Evolutionary conservation across 192 early-diverging fungal genomes (phyloP).

Genomic region (Dimargaris cristalligena): DNA sequence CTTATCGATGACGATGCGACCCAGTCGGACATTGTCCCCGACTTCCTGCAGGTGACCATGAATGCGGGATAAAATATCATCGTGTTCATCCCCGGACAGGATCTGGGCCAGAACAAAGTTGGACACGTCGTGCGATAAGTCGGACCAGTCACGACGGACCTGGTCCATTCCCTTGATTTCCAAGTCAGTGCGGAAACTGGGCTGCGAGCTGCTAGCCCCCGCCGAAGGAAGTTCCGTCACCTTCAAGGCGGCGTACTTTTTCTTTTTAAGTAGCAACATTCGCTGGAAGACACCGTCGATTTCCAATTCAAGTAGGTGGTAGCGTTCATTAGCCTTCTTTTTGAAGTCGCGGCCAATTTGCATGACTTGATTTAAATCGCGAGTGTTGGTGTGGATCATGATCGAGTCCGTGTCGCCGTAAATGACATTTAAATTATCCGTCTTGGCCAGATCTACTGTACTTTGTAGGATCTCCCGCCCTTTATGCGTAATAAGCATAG

Average conservation of each 20-base stretch:
- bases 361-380: constrained; percentile 49
- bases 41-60: constrained; percentile 53
- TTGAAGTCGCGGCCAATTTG: constrained; percentile 70
- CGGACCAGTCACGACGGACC: constrained; percentile 97
- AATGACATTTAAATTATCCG: constrained; percentile 77
- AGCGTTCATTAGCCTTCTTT: constrained; percentile 74
- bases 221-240: constrained; percentile 8
- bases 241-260: constrained; percentile 88
- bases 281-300: constrained; percentile 86
- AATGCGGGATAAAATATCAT: constrained; percentile 59
- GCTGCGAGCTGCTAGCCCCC: not conserved
- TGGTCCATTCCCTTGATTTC: constrained; percentile 94
- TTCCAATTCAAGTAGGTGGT: constrained; percentile 89
- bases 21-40: constrained; percentile 49
- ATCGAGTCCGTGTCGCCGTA: constrained; percentile 99
- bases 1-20: constrained; percentile 49
- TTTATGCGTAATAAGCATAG: constrained; percentile 88
- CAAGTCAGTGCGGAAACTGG: constrained; percentile 18
- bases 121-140: constrained; percentile 76
- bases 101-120: constrained; percentile 51
- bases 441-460: constrained; percentile 71
- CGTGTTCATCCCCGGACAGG: constrained; percentile 29
- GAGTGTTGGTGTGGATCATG: constrained; percentile 84
- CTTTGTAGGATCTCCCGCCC: constrained; percentile 92
- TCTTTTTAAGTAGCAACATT: constrained; percentile 89